Percentiles rank a stretch among this genome's conserved stretches.
These are phyloP conservation scores for Corylus avellana DNA, from an alignment of 306 rosid species.

Conservation along the genomic window DNA sequence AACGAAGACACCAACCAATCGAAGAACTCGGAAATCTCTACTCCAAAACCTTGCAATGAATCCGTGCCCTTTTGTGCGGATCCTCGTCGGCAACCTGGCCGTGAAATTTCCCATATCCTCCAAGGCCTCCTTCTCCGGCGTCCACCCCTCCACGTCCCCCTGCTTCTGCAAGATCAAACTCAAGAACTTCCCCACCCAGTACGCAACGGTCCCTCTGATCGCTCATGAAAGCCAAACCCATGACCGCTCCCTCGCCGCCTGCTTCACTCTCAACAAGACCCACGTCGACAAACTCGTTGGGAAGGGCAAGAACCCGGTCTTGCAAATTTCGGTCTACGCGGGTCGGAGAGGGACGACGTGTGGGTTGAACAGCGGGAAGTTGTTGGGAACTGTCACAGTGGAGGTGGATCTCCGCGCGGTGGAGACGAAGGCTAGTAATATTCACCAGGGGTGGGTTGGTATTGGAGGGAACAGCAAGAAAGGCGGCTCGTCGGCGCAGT, in stretches of 20 bases:
- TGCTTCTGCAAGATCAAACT: slow-evolving; percentile 77
- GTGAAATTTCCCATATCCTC: slow-evolving; percentile 73
- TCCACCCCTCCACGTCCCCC: slow-evolving; percentile 72
- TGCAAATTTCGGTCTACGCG: slow-evolving; percentile 57
- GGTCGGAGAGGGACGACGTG: slow-evolving; percentile 61
- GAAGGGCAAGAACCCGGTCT: slow-evolving; percentile 38
- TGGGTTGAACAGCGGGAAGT: slow-evolving; percentile 57
- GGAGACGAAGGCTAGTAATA: slow-evolving; percentile 30
- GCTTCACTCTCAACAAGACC: slow-evolving; percentile 59
- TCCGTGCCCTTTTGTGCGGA: slow-evolving; percentile 72
- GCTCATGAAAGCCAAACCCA: slow-evolving; percentile 39
- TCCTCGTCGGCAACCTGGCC: slow-evolving; percentile 66
- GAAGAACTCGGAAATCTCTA: too few species aligned
- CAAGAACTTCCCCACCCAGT: slow-evolving; percentile 55
- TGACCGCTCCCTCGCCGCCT: slow-evolving; percentile 46
- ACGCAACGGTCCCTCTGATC: slow-evolving; percentile 58
- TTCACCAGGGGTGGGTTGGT: slow-evolving; percentile 61
- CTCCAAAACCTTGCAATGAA: slow-evolving; percentile 41
- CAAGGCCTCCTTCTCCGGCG: slow-evolving; percentile 59
- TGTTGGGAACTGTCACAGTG: slow-evolving; percentile 50
- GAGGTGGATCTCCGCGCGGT: slow-evolving; percentile 50
- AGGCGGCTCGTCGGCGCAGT: slow-evolving; percentile 55
- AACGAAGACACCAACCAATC: too few species aligned
- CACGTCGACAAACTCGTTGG: slow-evolving; percentile 49
- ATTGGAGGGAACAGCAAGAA: slow-evolving; percentile 47